Base-by-base conservation (phyloP, 257 asterid genomes). In the Misopates orontium region DNA sequence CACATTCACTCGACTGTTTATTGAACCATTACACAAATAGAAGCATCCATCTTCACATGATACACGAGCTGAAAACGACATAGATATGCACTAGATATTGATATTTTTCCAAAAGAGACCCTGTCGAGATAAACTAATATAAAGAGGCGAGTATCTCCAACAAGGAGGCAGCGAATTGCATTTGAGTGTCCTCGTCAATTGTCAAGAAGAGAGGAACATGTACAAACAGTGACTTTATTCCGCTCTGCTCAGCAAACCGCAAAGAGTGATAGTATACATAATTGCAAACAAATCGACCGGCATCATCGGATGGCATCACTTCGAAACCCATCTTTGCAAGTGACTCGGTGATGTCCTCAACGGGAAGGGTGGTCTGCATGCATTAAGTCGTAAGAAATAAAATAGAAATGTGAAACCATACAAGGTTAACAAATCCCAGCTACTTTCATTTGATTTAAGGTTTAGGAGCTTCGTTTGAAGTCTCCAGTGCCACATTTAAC, bases 201-300 rank as follows among this genome's bases (percentile, higher is more conserved):
- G 96, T 87, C 75, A 82, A 83, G 96, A 93, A 93, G 72, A 93
- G 97, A 41, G 97, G 98, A 47, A 93, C 96, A 17, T 93, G 98
- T 73, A 89, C 95, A 77, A 93, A 93, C 64, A 92, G 78, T 4
- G 97, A 89, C 64, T 81, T 80, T 20, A 84, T 76, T 68, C 96
- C 96, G 44, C 82, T 93, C 75, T 81, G 91, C 81, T 89, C 97
- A 0, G 97, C 95, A 59, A 93, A 93, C 39, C 93, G 86, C 84
- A 93, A 75, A 51, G 98, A 93, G 71, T 89, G 98, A 71, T 93
- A 93, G 85, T 93, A 92, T 54, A 92, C 95, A 54, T 92, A 92
- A 55, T 92, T 92, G 94, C 98, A 92, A 13, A 92, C 98, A 14
- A 92, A 92, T 28, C 97, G 86, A 42, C 98, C 98, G 2, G 98